Conservation (phyloP, 1,139 yeast genomes). For the Chernovozyma aurita region DNA sequence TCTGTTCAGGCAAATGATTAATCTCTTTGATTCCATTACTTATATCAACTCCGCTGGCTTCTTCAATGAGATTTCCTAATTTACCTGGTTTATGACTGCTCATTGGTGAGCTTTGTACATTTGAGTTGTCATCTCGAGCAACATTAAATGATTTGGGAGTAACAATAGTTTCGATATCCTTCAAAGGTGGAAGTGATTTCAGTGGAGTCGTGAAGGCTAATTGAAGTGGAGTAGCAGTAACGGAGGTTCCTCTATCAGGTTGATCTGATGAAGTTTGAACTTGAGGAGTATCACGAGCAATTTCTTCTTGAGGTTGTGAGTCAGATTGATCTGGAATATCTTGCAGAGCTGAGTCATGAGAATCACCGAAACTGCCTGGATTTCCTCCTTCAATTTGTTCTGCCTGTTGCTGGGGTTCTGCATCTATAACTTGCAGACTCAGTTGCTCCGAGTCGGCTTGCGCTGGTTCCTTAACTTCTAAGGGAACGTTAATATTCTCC, state of each 20-base stretch:
- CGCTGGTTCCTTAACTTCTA: too few species aligned
- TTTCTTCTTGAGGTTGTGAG: background rate
- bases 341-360: background rate
- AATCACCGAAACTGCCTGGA: background rate
- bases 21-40: too few species aligned
- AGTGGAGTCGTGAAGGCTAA: slow-evolving; percentile 36
- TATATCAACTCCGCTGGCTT: background rate
- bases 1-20: background rate
- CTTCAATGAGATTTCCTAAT: background rate
- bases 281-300: slow-evolving; percentile 1
- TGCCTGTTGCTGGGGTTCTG: background rate
- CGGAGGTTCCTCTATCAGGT: background rate
- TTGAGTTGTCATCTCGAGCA: slow-evolving; percentile 26
- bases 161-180: slow-evolving; percentile 39
- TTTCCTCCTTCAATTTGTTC: background rate
- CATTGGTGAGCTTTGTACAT: slow-evolving; percentile 17
- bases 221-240: slow-evolving; percentile 12
- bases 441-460: background rate
- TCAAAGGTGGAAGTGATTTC: slow-evolving; percentile 40
- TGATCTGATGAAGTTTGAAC: background rate
- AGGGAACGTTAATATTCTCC: too few species aligned
- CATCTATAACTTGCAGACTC: background rate
- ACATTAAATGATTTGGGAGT: slow-evolving; percentile 43
- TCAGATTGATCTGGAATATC: background rate
- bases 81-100: background rate